Conservation (phyloP, 2,329 filamentous ascomycete genomes). For the Drechslerella dactyloides region DNA sequence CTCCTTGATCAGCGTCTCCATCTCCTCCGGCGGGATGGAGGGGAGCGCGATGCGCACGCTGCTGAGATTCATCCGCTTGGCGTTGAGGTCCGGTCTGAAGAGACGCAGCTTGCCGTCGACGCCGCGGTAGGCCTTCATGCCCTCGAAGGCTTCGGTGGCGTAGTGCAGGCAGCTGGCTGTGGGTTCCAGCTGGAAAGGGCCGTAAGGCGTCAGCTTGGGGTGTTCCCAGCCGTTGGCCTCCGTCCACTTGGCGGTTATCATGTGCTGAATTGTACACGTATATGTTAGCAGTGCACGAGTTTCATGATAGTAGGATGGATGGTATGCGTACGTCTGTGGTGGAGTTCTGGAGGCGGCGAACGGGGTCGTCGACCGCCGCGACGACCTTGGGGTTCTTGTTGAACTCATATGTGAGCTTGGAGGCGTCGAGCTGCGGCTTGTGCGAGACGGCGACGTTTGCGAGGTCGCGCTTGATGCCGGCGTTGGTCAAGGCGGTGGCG, state of each 20-base stretch:
- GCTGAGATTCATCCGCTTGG: slow-evolving; percentile 68
- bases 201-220: slow-evolving; percentile 77
- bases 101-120: slow-evolving; percentile 74
- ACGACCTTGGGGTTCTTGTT: slow-evolving; percentile 64
- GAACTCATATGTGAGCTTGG: slow-evolving; percentile 66
- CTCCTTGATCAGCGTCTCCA: slow-evolving; percentile 75
- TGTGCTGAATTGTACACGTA: slow-evolving; percentile 73
- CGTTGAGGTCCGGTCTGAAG: slow-evolving; percentile 78
- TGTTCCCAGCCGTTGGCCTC: slow-evolving; percentile 71
- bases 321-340: slow-evolving; percentile 32
- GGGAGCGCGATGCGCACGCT: slow-evolving; percentile 74
- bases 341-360: slow-evolving; percentile 50
- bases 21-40: slow-evolving; percentile 71
- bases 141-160: slow-evolving; percentile 90
- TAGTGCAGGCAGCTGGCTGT: slow-evolving; percentile 84
- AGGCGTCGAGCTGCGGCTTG: slow-evolving; percentile 60
- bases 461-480: slow-evolving; percentile 34
- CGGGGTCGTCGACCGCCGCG: slow-evolving; percentile 61
- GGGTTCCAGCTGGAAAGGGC: slow-evolving; percentile 77
- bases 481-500: slow-evolving; percentile 31
- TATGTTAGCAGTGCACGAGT: slow-evolving; percentile 17
- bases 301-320: no score
- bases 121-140: slow-evolving; percentile 74
- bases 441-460: not conserved
- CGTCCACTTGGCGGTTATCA: slow-evolving; percentile 77